Evolutionary conservation across 192 early-diverging fungal genomes (phyloP), one percentile per base, ranked within the genome.

Genomic region (Umbelopsis isabellina): DNA sequence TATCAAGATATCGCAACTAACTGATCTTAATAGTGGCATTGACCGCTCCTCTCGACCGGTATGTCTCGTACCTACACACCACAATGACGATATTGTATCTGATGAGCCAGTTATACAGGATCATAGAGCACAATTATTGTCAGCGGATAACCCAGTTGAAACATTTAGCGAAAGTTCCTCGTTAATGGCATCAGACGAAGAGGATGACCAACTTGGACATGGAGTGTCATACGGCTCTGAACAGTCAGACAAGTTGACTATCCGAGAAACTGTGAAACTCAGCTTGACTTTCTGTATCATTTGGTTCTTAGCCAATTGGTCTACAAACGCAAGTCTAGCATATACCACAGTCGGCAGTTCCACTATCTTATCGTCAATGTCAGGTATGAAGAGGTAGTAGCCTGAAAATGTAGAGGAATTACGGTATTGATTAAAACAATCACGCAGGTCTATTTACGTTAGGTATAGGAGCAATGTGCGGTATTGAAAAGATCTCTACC

Each of bases 261-360:
- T 49, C 23, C 68, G 64, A 13, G 73, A 91, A 78, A 86, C 86
- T 15, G 87, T 87, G 0, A 71, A 83, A 67, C 81, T 92, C 46
- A 87, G 91, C 1, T 71, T 89, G 30, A 74, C 73, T 0, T 94
- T 94, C 71, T 92, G 91, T 74, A 75, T 91, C 12, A 76, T 93
- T 55, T 94, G 93, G 93, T 94, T 94, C 82, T 46, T 76, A 27
- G 93, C 91, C 66, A 93, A 93, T 73, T 86, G 87, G 78, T 77
- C 85, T 3, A 89, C 84, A 41, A 94, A 92, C 71, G 84, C 89
- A 10, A 90, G 90, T 44, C 81, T 93, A 49, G 88, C 90, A 0
- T 90, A 91, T 70, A 92, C 91, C 16, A 86, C 83, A 0, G 93
- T 93, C 20, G 89, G 87, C 6, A 91, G 88, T 67, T 86, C 85